These are phyloP conservation scores for Zarea fungicola DNA, from an alignment of 2,329 filamentous ascomycete species.

Conservation along the genomic window DNA sequence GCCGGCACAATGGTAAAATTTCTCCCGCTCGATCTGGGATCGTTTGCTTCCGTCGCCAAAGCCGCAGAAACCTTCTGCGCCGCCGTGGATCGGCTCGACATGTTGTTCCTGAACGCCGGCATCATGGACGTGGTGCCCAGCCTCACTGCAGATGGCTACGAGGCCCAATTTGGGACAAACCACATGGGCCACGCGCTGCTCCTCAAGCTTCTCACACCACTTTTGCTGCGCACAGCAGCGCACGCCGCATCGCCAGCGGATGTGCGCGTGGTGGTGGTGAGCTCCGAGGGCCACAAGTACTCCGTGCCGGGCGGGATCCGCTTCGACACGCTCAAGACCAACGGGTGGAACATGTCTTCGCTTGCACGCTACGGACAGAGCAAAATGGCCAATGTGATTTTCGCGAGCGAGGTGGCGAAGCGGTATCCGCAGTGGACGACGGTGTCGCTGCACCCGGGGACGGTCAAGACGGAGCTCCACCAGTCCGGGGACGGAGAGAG, in stretches of 20 bases:
- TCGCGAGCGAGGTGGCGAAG: constrained; percentile 23
- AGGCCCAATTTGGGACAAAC: constrained; percentile 45
- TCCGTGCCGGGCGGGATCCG: constrained; percentile 22
- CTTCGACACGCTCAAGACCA: constrained; percentile 25
- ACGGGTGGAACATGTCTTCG: constrained; percentile 16
- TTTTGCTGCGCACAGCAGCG: constrained; percentile 24
- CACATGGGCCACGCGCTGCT: constrained; percentile 45
- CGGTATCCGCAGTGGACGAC: constrained; percentile 21
- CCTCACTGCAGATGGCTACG: constrained; percentile 41
- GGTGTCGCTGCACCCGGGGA: constrained; percentile 24
- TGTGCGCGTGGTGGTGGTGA: constrained; percentile 26
- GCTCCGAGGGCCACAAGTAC: constrained; percentile 22
- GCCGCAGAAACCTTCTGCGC: constrained; percentile 34
- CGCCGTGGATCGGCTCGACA: constrained; percentile 32
- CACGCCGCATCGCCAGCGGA: constrained; percentile 17
- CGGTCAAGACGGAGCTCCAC: constrained; percentile 23
- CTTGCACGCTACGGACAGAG: constrained; percentile 25
- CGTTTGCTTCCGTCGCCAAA: constrained; percentile 35
- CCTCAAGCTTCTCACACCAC: constrained; percentile 31
- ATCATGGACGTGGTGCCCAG: constrained; percentile 33
- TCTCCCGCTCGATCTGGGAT: constrained; percentile 40
- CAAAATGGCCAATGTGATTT: constrained; percentile 28
- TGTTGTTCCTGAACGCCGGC: constrained; percentile 44
- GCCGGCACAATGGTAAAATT: constrained; percentile 21
- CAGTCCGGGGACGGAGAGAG: constrained; percentile 13